Evolutionary conservation across 352 stramenopile species (phyloP).

Genomic region (Phytophthora niederhauseri): DNA sequence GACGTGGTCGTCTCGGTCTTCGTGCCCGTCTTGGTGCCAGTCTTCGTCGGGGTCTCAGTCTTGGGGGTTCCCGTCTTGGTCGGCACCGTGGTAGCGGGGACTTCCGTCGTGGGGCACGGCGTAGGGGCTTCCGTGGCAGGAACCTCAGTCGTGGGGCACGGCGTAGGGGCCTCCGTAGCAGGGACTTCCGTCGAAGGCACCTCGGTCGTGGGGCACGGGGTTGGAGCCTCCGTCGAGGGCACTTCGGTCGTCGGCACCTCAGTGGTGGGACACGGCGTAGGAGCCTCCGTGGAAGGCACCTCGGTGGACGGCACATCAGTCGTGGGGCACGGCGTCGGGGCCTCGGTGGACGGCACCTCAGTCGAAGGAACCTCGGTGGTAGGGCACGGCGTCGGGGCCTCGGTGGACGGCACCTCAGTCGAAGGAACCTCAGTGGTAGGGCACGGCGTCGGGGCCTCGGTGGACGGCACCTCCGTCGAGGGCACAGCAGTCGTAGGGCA

Average conservation of each 20-base stretch:
- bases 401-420: constrained; percentile 11
- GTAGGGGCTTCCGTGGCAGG: constrained; percentile 14
- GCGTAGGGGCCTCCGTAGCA: constrained; percentile 11
- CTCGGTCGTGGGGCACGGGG: constrained; percentile 23
- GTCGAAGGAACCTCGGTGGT: constrained; percentile 17
- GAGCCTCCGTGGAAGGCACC: background rate
- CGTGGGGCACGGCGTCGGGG: constrained; percentile 17
- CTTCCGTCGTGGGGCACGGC: constrained; percentile 11
- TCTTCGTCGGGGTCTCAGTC: constrained; percentile 10
- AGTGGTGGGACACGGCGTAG: constrained; percentile 23
- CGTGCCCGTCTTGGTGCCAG: constrained; percentile 11
- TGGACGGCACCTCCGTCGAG: background rate
- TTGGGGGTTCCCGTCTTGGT: constrained; percentile 14
- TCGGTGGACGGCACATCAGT: constrained; percentile 14
- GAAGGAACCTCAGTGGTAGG: constrained; percentile 11
- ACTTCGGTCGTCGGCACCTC: constrained; percentile 6
- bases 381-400: constrained; percentile 17
- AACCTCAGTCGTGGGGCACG: constrained; percentile 20
- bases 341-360: constrained; percentile 6
- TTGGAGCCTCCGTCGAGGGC: constrained; percentile 6
- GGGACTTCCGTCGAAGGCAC: constrained; percentile 6
- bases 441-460: constrained; percentile 15
- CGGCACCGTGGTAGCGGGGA: background rate
- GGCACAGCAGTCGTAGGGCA: constrained; percentile 12
- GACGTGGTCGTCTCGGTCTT: constrained; percentile 24